These are phyloP conservation scores for Boeremia exigua DNA, from an alignment of 2,329 filamentous ascomycete species.

Conservation along the genomic window DNA sequence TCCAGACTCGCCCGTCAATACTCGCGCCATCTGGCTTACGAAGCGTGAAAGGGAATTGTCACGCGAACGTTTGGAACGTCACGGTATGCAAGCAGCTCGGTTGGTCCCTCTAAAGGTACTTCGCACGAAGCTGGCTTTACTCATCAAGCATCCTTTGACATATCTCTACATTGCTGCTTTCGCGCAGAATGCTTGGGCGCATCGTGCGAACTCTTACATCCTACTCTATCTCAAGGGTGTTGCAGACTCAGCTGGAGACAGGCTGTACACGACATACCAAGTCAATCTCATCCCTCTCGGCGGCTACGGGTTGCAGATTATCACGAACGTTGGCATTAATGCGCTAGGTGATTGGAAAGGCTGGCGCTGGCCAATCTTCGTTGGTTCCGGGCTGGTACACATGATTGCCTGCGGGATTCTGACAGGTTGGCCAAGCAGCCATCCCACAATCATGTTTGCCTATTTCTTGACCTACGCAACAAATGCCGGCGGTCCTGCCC, in stretches of 20 bases:
- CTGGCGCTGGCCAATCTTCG: slow-evolving; percentile 20
- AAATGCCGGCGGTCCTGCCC: slow-evolving; percentile 8
- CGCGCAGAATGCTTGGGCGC: slow-evolving; percentile 18
- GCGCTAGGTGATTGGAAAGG: slow-evolving; percentile 16
- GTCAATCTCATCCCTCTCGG: slow-evolving; percentile 22
- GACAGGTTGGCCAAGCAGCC: slow-evolving; percentile 10
- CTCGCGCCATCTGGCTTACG: slow-evolving; percentile 20
- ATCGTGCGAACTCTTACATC: slow-evolving; percentile 20
- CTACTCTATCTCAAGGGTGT: slow-evolving; percentile 19
- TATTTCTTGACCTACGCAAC: slow-evolving; percentile 21
- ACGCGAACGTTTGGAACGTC: slow-evolving; percentile 3
- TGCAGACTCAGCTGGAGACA: slow-evolving; percentile 5
- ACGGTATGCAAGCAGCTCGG: slow-evolving; percentile 10
- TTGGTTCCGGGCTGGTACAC: slow-evolving; percentile 6
- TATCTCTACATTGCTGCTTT: slow-evolving; percentile 18
- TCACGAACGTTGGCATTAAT: slow-evolving; percentile 15
- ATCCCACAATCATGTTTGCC: slow-evolving; percentile 13
- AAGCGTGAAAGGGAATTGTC: slow-evolving; percentile 1
- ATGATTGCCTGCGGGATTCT: slow-evolving; percentile 10
- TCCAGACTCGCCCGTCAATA: slow-evolving; percentile 18
- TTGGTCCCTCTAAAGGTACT: slow-evolving; percentile 8
- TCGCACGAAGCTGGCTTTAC: slow-evolving; percentile 6
- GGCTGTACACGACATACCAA: slow-evolving; percentile 16
- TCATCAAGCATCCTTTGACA: slow-evolving; percentile 13
- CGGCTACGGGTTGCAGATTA: slow-evolving; percentile 15